Conservation (phyloP, 106 monocot genomes). For the Alisma plantagoaquatica region DNA sequence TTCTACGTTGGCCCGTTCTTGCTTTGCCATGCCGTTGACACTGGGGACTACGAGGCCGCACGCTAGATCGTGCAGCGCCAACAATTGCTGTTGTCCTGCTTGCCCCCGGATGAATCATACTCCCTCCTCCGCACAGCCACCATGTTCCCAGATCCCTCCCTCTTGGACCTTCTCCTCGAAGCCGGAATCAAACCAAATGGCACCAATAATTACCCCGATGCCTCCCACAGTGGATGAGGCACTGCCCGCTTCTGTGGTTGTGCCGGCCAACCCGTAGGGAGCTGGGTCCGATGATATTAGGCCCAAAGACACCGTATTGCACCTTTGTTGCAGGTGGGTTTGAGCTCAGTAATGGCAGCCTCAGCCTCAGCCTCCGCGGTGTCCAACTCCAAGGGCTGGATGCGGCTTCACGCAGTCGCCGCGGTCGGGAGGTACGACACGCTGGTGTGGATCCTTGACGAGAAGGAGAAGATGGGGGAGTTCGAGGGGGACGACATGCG, state of each 20-base stretch:
- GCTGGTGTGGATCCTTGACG: constrained; percentile 5
- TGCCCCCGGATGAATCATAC: constrained; percentile 9
- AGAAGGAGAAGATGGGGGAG: background rate
- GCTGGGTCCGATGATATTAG: too few relatives aligned
- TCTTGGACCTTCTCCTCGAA: constrained; percentile 15
- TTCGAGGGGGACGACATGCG: background rate
- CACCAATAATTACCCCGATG: background rate
- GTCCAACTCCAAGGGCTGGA: constrained; percentile 17
- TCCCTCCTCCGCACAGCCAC: constrained; percentile 9
- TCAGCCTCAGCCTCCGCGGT: background rate
- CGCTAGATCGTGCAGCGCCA: constrained; percentile 24
- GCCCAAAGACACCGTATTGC: too few relatives aligned
- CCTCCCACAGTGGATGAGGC: too few relatives aligned
- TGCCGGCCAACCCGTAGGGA: too few relatives aligned
- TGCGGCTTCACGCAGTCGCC: constrained; percentile 20
- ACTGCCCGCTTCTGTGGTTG: too few relatives aligned
- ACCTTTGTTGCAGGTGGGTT: background rate
- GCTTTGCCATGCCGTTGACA: constrained; percentile 20
- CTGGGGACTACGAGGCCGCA: constrained; percentile 21
- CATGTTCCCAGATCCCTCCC: constrained; percentile 1
- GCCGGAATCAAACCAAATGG: constrained; percentile 4
- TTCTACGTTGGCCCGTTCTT: constrained; percentile 32
- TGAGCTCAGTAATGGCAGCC: background rate
- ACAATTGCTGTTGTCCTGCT: constrained; percentile 17
- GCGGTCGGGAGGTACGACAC: constrained; percentile 18